A percentile compares a stretch with the other conserved stretches of the same genome.
phyloP scores from a whole-genome alignment of 2,329 filamentous ascomycete genomes.

The Fusarium napiforme region DNA sequence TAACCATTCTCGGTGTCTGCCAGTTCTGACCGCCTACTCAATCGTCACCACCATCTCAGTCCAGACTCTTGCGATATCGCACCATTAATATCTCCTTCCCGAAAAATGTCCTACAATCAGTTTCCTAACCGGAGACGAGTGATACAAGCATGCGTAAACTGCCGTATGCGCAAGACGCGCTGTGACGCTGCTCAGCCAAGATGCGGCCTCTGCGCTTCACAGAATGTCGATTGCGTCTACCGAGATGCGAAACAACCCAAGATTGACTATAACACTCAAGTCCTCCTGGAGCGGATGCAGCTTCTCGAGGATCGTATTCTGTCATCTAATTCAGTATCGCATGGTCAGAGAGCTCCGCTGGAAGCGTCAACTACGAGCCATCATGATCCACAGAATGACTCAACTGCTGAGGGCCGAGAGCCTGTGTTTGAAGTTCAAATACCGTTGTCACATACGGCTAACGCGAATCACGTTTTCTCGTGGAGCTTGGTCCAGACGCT shows the following conservation, averaged over 20 bases:
- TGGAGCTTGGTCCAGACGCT: slow-evolving; percentile 16
- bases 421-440: slow-evolving; percentile 9
- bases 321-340: fast-evolving
- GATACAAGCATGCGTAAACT: slow-evolving; percentile 45
- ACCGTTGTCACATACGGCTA: slow-evolving; percentile 27
- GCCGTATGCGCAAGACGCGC: slow-evolving; percentile 46
- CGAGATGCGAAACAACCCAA: slow-evolving; percentile 44
- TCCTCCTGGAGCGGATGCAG: slow-evolving; percentile 47
- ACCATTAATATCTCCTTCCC: background rate
- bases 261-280: slow-evolving; percentile 45
- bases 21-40: background rate
- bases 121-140: slow-evolving; percentile 24
- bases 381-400: background rate
- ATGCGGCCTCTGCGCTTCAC: slow-evolving; percentile 44
- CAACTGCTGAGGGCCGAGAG: background rate
- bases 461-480: slow-evolving; percentile 28
- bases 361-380: background rate
- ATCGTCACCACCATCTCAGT: background rate
- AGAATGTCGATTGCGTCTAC: slow-evolving; percentile 47
- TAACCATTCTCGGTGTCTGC: background rate
- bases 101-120: slow-evolving; percentile 9
- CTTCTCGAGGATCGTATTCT: slow-evolving; percentile 44
- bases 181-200: slow-evolving; percentile 46
- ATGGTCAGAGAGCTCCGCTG: fast-evolving
- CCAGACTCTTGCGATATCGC: background rate